Base-by-base conservation (phyloP, 139 green algal species). In the Gonium pectorale region DNA sequence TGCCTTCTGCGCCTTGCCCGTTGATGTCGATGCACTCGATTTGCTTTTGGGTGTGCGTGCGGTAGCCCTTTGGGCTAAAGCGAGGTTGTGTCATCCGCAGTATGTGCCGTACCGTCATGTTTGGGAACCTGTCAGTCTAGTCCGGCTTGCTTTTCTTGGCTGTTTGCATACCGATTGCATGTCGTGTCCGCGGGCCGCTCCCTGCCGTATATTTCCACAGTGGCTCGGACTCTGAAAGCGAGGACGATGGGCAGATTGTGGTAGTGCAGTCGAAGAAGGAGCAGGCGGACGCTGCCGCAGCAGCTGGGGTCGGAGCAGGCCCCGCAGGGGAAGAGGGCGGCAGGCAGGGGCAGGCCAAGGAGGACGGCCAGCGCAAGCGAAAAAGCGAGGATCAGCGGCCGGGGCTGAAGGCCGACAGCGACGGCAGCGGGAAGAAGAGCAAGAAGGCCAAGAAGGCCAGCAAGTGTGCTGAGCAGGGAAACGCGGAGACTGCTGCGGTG, bases 241-340 rank as follows among this genome's bases (percentile, higher is more conserved):
- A 79, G 80, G 80, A 86, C 9, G 67, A 73, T 2, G 64, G 62
- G 8, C 79, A 67, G 1, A 85, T 91, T 27, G 66, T 80, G 8
- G 86, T 91, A 31, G 67, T 89, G n/a, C 46, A 68, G 56, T 84
- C 88, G 0, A 72, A 88, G 67, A 82, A 67, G 75, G 74, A 78
- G 83, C 62, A 72, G 35, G 71, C 37, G 74, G 63, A 26, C 4
- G 66, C 13, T 21, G 62, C 33, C 35, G 74, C 81, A 63, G 31
- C 37, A n/a, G 79, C 84, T 66, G 74, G 49, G 59, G 46, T 22
- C 56, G 56, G n/a, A 56, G 74, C 38, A 46, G 44, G 51, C 40
- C 70, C 66, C 21, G 51, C 52, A 68, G 71, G 70, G 46, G 86
- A 56, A 67, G 82, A 46, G 37, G 63, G 35, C 26, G 38, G 78